Evolutionary conservation across 371 early-diverging fungal species (phyloP), one percentile per base, ranked within the genome.

Genomic region (Lichtheimia corymbifera): DNA sequence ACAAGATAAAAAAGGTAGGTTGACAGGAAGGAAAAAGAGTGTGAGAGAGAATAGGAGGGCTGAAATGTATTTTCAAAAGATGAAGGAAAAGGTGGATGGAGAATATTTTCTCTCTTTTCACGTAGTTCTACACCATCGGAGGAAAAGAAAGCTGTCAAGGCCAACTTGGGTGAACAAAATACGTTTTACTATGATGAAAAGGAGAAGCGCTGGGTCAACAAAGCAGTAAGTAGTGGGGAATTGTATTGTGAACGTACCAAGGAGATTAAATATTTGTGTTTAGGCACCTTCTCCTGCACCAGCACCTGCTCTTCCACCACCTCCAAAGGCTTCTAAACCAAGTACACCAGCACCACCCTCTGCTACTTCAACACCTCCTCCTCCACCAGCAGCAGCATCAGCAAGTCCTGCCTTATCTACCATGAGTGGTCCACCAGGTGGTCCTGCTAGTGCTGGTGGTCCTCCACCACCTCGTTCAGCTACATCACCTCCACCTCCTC

Each of bases 151-250:
- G 71, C 83, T 7, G 80, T 82, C 28, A 76, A 73, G 64, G 91
- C 91, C 13, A 88, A 91, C 54, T 67, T 91, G 41, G 90, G 90
- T 41, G 87, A 88, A 65, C 76, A 85, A 61, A 86, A 71, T 43
- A 59, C 76, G 12, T 91, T 91, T 62, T 86, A 88, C 59, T 91
- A 80, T 67, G 91, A 91, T 50, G 84, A 84, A 14, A 83, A 81
- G 28, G 81, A 80, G 55, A 74, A 79, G 49, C 74, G 83, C 25
- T 86, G 86, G 86, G 76, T 86, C 42, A 83, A 83, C 63, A 83
- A 80, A 53, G 61, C 62, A 35, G 79, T 76, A 67, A 72, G 72
- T 66, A 27, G 22, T 6, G 7, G 13, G 7, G 13, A 22, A 22
- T 1, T n/a, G 3, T 2, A 18, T 22, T 9, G 3, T 35, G 35